phyloP scores from a whole-genome alignment of 352 stramenopile genomes.

The Phytopythium vexans region DNA sequence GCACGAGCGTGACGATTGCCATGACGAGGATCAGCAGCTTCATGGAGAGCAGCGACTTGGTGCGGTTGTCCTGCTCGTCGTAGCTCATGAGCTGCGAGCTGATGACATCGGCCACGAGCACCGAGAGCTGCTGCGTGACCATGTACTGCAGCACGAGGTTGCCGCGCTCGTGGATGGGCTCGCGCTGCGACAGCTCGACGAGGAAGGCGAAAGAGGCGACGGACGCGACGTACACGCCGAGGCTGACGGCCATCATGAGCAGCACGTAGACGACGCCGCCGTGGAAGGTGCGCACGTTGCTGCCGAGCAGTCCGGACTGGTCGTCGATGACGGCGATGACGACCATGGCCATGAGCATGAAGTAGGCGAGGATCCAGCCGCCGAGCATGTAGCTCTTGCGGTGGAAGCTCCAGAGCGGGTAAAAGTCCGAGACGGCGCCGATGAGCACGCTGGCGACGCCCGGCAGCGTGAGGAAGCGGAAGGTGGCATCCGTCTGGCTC shows the following conservation, averaged over 20 bases:
- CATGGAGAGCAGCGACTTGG: constrained; percentile 46
- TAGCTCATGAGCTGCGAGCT: constrained; percentile 39
- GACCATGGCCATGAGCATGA: constrained; percentile 65
- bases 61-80: constrained; percentile 25
- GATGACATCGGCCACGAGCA: constrained; percentile 36
- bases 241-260: constrained; percentile 57
- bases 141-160: constrained; percentile 66
- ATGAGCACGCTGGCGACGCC: constrained; percentile 73
- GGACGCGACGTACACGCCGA: constrained; percentile 60
- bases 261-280: constrained; percentile 68
- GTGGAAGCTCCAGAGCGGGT: constrained; percentile 69
- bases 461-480: constrained; percentile 52
- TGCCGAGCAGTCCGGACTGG: constrained; percentile 22
- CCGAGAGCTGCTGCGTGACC: constrained; percentile 46
- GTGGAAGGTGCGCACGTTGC: constrained; percentile 49
- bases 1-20: constrained; percentile 52
- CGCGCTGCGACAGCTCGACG: constrained; percentile 74
- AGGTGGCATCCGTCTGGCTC: constrained; percentile 43
- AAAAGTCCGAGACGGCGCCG: constrained; percentile 75
- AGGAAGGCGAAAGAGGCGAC: constrained; percentile 61
- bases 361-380: constrained; percentile 68
- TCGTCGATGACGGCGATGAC: constrained; percentile 61
- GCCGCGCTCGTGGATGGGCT: constrained; percentile 71
- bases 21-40: constrained; percentile 74
- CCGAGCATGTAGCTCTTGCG: constrained; percentile 79